Evolutionary conservation across 2,329 filamentous ascomycete species (phyloP).

Genomic region (Hypoxylon sp.): DNA sequence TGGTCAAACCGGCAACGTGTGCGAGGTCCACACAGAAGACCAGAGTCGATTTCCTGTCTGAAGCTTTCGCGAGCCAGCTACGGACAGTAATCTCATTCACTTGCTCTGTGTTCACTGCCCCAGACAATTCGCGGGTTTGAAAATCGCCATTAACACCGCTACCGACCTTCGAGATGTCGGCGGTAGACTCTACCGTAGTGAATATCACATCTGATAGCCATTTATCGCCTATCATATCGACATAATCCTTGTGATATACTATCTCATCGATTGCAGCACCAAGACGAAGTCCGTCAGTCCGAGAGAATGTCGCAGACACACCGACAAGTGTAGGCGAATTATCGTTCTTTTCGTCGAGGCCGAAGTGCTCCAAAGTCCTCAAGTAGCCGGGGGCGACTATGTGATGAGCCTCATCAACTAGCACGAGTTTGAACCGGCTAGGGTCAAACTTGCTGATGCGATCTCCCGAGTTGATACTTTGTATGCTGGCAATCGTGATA

Average conservation of each 20-base stretch:
- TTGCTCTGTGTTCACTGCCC: slow-evolving; percentile 83
- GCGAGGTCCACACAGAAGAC: slow-evolving; percentile 94
- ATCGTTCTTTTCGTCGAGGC: slow-evolving; percentile 67
- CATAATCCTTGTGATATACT: slow-evolving; percentile 87
- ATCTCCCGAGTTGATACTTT: slow-evolving; percentile 83
- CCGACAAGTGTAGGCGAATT: slow-evolving; percentile 81
- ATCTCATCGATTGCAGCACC: slow-evolving; percentile 93
- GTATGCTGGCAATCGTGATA: slow-evolving; percentile 93
- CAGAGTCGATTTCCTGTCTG: slow-evolving; percentile 83
- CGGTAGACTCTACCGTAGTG: slow-evolving; percentile 88
- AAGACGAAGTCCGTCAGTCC: slow-evolving; percentile 86
- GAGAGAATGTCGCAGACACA: slow-evolving; percentile 84
- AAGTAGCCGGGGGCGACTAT: slow-evolving; percentile 90
- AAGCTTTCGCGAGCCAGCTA: slow-evolving; percentile 85
- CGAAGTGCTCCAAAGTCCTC: slow-evolving; percentile 82
- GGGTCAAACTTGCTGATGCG: slow-evolving; percentile 89
- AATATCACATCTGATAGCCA: slow-evolving; percentile 95
- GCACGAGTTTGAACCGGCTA: slow-evolving; percentile 83
- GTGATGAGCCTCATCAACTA: slow-evolving; percentile 98
- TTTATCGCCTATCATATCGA: slow-evolving; percentile 80
- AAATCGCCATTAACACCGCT: slow-evolving; percentile 83
- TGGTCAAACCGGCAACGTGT: slow-evolving; percentile 83
- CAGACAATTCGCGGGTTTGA: slow-evolving; percentile 80
- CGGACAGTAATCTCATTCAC: slow-evolving; percentile 89
- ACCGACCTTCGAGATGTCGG: slow-evolving; percentile 80